Base-by-base conservation (phyloP, 192 early-diverging fungal genomes). In the Lobosporangium transversale region DNA sequence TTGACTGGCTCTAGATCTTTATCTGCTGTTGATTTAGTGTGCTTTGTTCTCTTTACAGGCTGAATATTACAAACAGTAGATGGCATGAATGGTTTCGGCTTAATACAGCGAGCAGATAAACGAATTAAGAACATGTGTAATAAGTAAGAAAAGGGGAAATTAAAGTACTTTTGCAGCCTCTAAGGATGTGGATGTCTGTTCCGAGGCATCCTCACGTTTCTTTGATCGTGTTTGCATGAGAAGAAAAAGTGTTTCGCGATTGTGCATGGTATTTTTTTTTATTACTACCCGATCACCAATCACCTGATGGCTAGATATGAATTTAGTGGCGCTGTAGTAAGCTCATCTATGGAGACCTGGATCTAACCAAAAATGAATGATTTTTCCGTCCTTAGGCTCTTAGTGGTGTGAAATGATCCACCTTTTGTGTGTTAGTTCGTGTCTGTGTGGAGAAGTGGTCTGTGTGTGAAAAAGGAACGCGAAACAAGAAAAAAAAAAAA, bases 161-260 rank as follows among this genome's bases (percentile, higher is more conserved):
- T 4, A 7, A 53, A 17, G 1, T 30, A 32, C 51, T 29, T 53
- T 53, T 1, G 29, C 30, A 29, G 51, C 21, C 48, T 26, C 14
- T 7, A 14, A 40, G 37, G 37, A 40, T 7, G 37, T 10, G 37
- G 14, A 26, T 20, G 48, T 24, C 48, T 50, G n/a, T 3, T 50
- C 30, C 5, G 51, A 18, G 1, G 14, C 30, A 31, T 0, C n/a
- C 29, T 9, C 18, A 9, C 57, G 36, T 29, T 59, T 43, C 10
- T 18, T 36, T 11, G 33, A 43, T 57, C 40, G 55, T 12, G 55
- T 57, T 1, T 57, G 55, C 55, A 57, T 57, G 52, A 31, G 52
- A 15, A 50, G 10, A 20, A 9, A 14, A 54, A 30, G 7, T 11
- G 15, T 2, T 10, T 61, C 58, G 20, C 12, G 10, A 8, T 17